Conservation (phyloP, 163 green algal species). For the Picocystis sp. region DNA sequence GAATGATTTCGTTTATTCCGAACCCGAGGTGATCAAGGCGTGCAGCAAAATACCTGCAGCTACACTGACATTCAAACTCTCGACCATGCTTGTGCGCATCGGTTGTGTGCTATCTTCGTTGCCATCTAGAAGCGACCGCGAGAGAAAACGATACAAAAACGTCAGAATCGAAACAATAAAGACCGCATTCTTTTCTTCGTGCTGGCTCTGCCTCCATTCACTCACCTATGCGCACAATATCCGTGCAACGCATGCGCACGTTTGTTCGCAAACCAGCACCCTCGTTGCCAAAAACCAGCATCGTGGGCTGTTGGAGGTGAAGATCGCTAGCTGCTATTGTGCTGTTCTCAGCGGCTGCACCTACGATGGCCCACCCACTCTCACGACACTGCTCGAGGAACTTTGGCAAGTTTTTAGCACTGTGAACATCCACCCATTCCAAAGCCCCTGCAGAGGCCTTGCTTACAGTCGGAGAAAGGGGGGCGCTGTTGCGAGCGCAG, state of each 20-base stretch:
- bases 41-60: constrained; percentile 83
- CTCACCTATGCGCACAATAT: constrained; percentile 33
- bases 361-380: constrained; percentile 46
- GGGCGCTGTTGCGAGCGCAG: constrained; percentile 65
- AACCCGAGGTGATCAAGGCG: background rate
- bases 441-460: constrained; percentile 76
- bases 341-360: constrained; percentile 27
- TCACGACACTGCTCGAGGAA: constrained; percentile 15
- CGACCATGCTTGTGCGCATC: constrained; percentile 24
- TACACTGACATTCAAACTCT: constrained; percentile 89
- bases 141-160: too few species aligned
- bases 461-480: constrained; percentile 54
- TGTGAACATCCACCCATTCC: constrained; percentile 48
- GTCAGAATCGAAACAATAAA: too few species aligned
- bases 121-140: too few species aligned
- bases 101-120: too few species aligned
- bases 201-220: constrained; percentile 10
- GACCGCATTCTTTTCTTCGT: background rate
- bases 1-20: too few species aligned
- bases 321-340: constrained; percentile 16
- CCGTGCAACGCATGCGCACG: constrained; percentile 52
- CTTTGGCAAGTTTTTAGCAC: background rate
- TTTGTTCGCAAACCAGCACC: constrained; percentile 65
- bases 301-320: constrained; percentile 20
- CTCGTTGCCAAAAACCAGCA: constrained; percentile 74